A percentile compares a stretch with the other conserved stretches of the same genome.
These are phyloP conservation scores for Cryptococcus wingfieldii DNA, from an alignment of 1,284 basidiomycete genomes.

Conservation along the genomic window DNA sequence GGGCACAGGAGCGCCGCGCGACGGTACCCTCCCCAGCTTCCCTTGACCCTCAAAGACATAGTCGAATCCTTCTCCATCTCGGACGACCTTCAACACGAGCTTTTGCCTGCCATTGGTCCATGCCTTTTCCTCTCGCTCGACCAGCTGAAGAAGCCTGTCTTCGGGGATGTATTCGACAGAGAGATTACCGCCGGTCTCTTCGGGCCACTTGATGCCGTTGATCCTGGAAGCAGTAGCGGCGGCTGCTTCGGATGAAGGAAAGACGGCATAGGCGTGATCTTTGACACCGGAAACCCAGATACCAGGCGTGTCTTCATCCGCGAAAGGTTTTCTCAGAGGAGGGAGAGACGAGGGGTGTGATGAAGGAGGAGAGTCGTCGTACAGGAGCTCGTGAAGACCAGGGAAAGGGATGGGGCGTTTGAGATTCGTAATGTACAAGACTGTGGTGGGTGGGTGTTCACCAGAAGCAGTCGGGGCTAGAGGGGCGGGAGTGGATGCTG, in stretches of 20 bases:
- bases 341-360: conserved; percentile 15
- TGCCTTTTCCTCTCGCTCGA: conserved; percentile 40
- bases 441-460: conserved; percentile 35
- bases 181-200: conserved; percentile 32
- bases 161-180: conserved; percentile 42
- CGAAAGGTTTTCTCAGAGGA: conserved; percentile 25
- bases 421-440: conserved; percentile 46
- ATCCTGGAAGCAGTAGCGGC: conserved; percentile 24
- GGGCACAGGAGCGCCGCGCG: not conserved
- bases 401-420: conserved; percentile 40
- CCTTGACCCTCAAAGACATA: conserved; percentile 23
- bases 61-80: conserved; percentile 7
- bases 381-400: conserved; percentile 31
- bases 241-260: conserved; percentile 19
- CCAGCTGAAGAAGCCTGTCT: conserved; percentile 23
- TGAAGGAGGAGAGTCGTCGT: conserved; percentile 11
- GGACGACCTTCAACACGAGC: conserved; percentile 25
- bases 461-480: too few species aligned
- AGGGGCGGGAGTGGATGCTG: conserved; percentile 24
- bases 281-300: conserved; percentile 46
- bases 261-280: conserved; percentile 43
- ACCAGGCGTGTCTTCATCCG: conserved; percentile 24
- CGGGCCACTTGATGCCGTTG: conserved; percentile 29
- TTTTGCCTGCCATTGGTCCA: conserved; percentile 44
- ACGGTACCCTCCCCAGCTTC: conserved; percentile 8